Percentiles rank a stretch among this genome's conserved stretches.
These are phyloP conservation scores for Trapa incisa DNA, from an alignment of 345 rosid species.

Conservation along the genomic window DNA sequence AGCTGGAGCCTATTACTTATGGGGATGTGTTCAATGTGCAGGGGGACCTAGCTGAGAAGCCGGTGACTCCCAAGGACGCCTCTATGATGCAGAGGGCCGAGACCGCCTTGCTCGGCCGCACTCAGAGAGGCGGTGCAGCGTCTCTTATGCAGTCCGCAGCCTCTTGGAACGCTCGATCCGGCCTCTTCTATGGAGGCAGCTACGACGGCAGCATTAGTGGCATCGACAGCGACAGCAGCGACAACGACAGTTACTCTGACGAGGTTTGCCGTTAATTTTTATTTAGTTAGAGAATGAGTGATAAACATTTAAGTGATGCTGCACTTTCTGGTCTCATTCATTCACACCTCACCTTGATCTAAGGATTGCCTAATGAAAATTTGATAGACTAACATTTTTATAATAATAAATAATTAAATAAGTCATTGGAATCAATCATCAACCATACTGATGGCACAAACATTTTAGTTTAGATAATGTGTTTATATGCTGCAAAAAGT, in stretches of 20 bases:
- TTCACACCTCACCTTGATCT: too few species aligned
- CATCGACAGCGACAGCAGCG: too few species aligned
- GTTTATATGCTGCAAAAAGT: too few species aligned
- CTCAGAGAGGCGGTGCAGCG: slow-evolving; percentile 14
- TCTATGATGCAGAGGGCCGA: slow-evolving; percentile 28
- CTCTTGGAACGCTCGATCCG: slow-evolving; percentile 16
- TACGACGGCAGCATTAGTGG: slow-evolving; percentile 5
- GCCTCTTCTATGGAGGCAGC: slow-evolving; percentile 10
- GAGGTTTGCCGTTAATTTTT: not conserved
- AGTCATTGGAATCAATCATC: too few species aligned
- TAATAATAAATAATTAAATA: too few species aligned
- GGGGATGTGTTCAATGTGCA: slow-evolving; percentile 22
- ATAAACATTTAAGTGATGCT: too few species aligned
- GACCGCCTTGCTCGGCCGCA: slow-evolving; percentile 16
- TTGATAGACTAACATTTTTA: too few species aligned
- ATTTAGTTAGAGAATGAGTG: too few species aligned
- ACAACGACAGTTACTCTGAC: not conserved
- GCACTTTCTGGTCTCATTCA: too few species aligned
- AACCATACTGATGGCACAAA: too few species aligned
- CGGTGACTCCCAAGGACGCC: slow-evolving; percentile 23
- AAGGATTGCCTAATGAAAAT: too few species aligned
- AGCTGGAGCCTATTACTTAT: slow-evolving; percentile 12
- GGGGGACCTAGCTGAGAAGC: slow-evolving; percentile 17
- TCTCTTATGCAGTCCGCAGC: slow-evolving; percentile 28
- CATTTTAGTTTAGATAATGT: too few species aligned